These are phyloP conservation scores for Ogataea parapolymorpha DNA, from an alignment of 805 yeast genomes.

Conservation along the genomic window DNA sequence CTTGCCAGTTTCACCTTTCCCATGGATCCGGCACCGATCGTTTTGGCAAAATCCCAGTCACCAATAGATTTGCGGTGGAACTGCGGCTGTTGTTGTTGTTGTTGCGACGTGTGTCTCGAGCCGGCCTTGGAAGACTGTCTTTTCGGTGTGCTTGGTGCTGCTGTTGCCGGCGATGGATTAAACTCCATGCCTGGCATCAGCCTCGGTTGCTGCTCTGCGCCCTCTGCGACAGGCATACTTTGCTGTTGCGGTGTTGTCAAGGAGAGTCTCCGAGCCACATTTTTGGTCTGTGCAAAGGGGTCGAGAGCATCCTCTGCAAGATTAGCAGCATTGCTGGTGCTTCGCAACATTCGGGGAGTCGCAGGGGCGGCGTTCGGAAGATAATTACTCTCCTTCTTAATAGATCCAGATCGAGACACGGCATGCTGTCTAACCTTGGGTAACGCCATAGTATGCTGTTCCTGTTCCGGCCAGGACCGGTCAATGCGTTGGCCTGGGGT, in stretches of 20 bases:
- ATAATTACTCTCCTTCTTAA: conserved; percentile 12
- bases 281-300: conserved; percentile 15
- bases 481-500: conserved; percentile 1
- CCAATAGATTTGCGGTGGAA: conserved; percentile 89
- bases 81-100: conserved; percentile 29
- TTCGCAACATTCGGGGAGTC: conserved; percentile 67
- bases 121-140: conserved; percentile 21
- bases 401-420: conserved; percentile 22
- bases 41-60: conserved; percentile 93
- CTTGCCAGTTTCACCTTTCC: conserved; percentile 95
- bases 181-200: conserved; percentile 30
- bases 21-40: conserved; percentile 98
- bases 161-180: conserved; percentile 10
- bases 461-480: conserved; percentile 2
- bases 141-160: conserved; percentile 12
- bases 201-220: conserved; percentile 10
- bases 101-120: conserved; percentile 19
- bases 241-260: conserved; percentile 19
- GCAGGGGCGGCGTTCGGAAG: conserved; percentile 49
- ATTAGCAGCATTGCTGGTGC: conserved; percentile 38
- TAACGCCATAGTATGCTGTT: conserved; percentile 14
- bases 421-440: conserved; percentile 26
- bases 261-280: conserved; percentile 20
- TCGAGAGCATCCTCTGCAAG: conserved; percentile 26
- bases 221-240: conserved; percentile 9